Evolutionary conservation across 2,329 filamentous ascomycete species (phyloP).

Genomic region (Penicillium sp.): DNA sequence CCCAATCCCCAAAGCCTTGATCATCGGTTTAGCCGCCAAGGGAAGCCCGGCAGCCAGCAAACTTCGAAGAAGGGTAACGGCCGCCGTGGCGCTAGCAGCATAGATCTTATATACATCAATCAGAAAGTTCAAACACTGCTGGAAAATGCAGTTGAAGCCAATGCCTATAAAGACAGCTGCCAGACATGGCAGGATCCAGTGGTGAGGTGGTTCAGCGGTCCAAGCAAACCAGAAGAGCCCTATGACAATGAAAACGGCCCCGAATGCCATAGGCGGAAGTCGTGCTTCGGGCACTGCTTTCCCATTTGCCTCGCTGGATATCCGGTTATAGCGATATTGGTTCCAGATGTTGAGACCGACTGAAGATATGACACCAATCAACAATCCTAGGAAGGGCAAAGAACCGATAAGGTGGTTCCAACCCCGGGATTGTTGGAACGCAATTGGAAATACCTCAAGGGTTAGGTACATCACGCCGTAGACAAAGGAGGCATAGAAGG

Average conservation of each 20-base stretch:
- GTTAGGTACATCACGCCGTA: constrained; percentile 50
- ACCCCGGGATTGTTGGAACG: constrained; percentile 42
- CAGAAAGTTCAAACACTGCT: constrained; percentile 49
- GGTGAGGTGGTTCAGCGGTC: constrained; percentile 33
- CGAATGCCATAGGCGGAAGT: constrained; percentile 48
- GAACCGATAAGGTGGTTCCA: constrained; percentile 41
- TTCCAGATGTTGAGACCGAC: constrained; percentile 45
- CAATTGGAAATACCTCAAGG: constrained; percentile 50
- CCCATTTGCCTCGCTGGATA: constrained; percentile 29
- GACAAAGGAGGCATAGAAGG: constrained; percentile 47
- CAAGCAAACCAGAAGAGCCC: constrained; percentile 49
- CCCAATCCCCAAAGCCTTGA: constrained; percentile 42
- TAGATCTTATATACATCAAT: constrained; percentile 43
- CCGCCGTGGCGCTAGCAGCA: constrained; percentile 44
- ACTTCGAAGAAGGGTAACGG: constrained; percentile 46
- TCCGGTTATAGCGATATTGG: constrained; percentile 38
- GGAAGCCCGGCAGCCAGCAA: constrained; percentile 41
- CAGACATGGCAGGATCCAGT: constrained; percentile 16
- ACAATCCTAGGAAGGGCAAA: constrained; percentile 46
- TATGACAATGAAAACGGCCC: constrained; percentile 42
- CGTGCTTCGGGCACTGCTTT: constrained; percentile 40
- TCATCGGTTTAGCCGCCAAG: constrained; percentile 43
- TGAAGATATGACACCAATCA: constrained; percentile 44
- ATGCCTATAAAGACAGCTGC: constrained; percentile 42
- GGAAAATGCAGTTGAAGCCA: constrained; percentile 49